Conservation (phyloP, 2,329 filamentous ascomycete genomes). For the Massarina eburnea region DNA sequence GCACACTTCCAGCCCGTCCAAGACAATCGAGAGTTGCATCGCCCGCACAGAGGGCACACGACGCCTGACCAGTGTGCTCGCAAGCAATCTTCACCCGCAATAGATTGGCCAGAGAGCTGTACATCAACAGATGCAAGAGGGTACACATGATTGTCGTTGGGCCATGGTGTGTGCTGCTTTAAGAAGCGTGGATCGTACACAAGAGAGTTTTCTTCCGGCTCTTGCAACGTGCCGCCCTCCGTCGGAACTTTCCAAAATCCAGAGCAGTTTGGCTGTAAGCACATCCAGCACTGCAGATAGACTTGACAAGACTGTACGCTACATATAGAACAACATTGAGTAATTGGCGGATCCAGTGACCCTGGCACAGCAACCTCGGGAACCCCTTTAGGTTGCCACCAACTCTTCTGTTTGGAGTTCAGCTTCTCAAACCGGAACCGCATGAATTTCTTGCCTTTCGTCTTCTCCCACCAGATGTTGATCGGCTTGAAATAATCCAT, state of each 20-base stretch:
- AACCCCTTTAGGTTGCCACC: constrained; percentile 56
- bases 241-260: constrained; percentile 56
- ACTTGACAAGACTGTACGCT: constrained; percentile 35
- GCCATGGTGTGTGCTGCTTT: constrained; percentile 52
- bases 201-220: constrained; percentile 41
- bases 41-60: constrained; percentile 64
- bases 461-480: constrained; percentile 67
- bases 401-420: constrained; percentile 53
- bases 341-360: constrained; percentile 29
- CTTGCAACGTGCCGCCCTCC: background rate
- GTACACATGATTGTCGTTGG: constrained; percentile 41
- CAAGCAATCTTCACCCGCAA: constrained; percentile 52
- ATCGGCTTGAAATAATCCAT: constrained; percentile 71
- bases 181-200: constrained; percentile 62
- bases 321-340: constrained; percentile 43
- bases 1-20: constrained; percentile 67
- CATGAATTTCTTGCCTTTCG: constrained; percentile 49
- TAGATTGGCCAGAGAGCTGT: constrained; percentile 36
- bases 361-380: constrained; percentile 32
- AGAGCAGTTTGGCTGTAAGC: constrained; percentile 55
- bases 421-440: constrained; percentile 69
- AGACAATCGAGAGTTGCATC: constrained; percentile 61
- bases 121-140: constrained; percentile 30
- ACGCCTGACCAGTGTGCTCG: constrained; percentile 62
- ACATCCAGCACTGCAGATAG: constrained; percentile 59